Conservation (phyloP, 768 basidiomycete genomes). For the Piloderma croceum region DNA sequence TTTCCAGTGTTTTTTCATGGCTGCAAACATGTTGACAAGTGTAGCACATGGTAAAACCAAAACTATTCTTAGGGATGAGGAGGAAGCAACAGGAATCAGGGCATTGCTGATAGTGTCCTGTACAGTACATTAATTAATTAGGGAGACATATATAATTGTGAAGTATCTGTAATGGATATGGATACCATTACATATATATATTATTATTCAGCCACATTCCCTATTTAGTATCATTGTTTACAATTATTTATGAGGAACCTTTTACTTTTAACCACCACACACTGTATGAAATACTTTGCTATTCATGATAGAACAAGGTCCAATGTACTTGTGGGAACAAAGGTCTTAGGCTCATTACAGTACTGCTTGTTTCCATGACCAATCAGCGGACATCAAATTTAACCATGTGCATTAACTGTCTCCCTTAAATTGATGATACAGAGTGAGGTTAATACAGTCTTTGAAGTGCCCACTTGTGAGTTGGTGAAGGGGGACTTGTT, state of each 20-base stretch:
- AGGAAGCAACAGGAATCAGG: conserved; percentile 14
- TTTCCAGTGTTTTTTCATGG: conserved; percentile 6
- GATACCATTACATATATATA: too few relatives aligned
- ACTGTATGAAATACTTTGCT: too few relatives aligned
- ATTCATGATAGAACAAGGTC: too few relatives aligned
- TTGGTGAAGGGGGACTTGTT: conserved; percentile 16
- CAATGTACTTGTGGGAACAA: too few relatives aligned
- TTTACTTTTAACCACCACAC: too few relatives aligned
- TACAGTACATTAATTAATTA: not conserved
- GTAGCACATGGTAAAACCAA: not conserved
- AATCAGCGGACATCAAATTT: conserved; percentile 33
- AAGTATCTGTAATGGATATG: too few relatives aligned
- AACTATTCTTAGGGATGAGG: conserved; percentile 27
- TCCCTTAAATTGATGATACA: conserved; percentile 20
- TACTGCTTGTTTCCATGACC: conserved; percentile 31
- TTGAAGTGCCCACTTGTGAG: conserved; percentile 19
- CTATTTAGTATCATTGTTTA: too few relatives aligned
- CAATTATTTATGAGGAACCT: too few relatives aligned
- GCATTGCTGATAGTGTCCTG: conserved; percentile 24
- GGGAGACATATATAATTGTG: not conserved
- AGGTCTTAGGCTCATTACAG: too few relatives aligned
- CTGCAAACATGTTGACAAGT: conserved; percentile 1
- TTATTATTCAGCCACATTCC: too few relatives aligned
- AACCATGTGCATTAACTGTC: conserved; percentile 16
- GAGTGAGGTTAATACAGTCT: conserved; percentile 15